Evolutionary conservation across 371 early-diverging fungal species (phyloP).

Genomic region (Mucor sp.): DNA sequence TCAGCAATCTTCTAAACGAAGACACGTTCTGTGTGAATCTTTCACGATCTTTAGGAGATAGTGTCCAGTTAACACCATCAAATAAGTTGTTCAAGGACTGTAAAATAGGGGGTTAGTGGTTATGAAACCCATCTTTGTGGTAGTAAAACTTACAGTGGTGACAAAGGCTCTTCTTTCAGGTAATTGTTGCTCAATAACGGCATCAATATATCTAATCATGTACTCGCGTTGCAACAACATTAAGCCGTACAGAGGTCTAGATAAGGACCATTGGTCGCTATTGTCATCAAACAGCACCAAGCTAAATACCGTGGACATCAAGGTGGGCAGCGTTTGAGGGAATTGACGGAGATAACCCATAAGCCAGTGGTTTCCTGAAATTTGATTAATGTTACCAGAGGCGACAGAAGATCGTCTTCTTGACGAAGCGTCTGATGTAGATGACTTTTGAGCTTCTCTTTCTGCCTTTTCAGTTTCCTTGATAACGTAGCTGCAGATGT

Average conservation of each 20-base stretch:
- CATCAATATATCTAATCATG: conserved; percentile 65
- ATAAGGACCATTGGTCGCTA: conserved; percentile 81
- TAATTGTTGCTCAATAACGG: conserved; percentile 72
- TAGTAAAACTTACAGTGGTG: conserved; percentile 51
- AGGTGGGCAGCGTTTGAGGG: conserved; percentile 59
- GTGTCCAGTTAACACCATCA: conserved; percentile 68
- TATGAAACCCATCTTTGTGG: neutral
- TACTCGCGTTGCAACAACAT: conserved; percentile 76
- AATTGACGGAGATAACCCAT: conserved; percentile 55
- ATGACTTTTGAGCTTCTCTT: conserved; percentile 31
- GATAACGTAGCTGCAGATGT: conserved; percentile 72
- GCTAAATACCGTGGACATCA: conserved; percentile 70
- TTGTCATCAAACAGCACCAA: conserved; percentile 80
- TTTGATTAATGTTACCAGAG: conserved; percentile 4
- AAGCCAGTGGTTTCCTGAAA: conserved; percentile 29
- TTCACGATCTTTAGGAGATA: conserved; percentile 73
- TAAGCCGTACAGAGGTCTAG: conserved; percentile 79
- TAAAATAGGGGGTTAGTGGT: neutral
- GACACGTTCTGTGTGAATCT: conserved; percentile 79
- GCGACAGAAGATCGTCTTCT: conserved; percentile 10
- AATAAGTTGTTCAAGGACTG: conserved; percentile 61
- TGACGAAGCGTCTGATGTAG: conserved; percentile 6
- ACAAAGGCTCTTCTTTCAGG: conserved; percentile 71
- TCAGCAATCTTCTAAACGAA: conserved; percentile 66
- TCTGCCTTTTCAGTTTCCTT: conserved; percentile 53